A percentile compares a stretch with the other conserved stretches of the same genome.
Evolutionary conservation across 1,139 yeast species (phyloP).

Genomic region (Saccharomyces hybrid): DNA sequence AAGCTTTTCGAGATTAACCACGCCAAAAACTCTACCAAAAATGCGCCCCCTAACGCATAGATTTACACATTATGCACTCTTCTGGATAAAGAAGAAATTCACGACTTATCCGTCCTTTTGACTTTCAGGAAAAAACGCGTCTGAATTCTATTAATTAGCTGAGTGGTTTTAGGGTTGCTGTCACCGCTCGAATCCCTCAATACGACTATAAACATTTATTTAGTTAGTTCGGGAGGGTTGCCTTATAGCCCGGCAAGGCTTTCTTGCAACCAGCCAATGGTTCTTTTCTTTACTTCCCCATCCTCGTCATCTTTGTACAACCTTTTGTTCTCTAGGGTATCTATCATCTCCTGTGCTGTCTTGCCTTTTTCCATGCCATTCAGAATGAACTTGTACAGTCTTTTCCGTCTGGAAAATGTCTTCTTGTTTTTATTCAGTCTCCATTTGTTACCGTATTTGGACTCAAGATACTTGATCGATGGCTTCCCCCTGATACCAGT

Average conservation of each 20-base stretch:
- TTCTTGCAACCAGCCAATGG: constrained; percentile 34
- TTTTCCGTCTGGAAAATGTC: constrained; percentile 33
- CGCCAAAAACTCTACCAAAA: not conserved
- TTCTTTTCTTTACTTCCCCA: constrained; percentile 30
- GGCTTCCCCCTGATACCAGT: constrained; percentile 34
- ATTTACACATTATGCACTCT: not conserved
- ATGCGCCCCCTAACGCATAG: not conserved
- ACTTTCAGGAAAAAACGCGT: not conserved
- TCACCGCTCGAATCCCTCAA: not conserved
- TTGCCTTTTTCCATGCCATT: constrained; percentile 32
- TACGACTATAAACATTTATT: not conserved
- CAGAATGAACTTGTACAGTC: constrained; percentile 32
- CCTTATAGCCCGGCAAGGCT: constrained; percentile 28
- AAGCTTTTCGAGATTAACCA: not conserved
- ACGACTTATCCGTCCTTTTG: not conserved
- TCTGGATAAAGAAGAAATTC: not conserved
- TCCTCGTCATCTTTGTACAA: constrained; percentile 26
- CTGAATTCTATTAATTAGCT: not conserved
- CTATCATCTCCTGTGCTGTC: constrained; percentile 32
- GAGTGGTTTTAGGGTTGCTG: not conserved
- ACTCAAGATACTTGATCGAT: constrained; percentile 31
- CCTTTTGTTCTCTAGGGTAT: constrained; percentile 28
- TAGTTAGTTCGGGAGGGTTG: too few relatives aligned
- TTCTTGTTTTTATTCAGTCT: constrained; percentile 29
- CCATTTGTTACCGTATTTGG: constrained; percentile 34